Evolutionary conservation across 148 eudicot genomes (phyloP).

Genomic region (Rhododendron henanense): DNA sequence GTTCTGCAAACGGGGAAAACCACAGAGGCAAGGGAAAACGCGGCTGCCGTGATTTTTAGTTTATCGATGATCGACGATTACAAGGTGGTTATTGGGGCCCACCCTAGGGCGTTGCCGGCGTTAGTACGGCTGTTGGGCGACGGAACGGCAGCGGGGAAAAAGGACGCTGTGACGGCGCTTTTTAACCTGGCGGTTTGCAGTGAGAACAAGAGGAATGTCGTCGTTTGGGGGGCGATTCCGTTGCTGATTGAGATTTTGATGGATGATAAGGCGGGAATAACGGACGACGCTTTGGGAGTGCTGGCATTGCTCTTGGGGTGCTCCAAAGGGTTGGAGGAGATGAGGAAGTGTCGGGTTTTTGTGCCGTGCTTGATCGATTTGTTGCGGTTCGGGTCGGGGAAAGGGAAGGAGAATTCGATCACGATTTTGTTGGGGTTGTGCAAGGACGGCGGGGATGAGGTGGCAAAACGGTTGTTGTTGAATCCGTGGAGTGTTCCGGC

Average conservation of each 20-base stretch:
- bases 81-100: slow-evolving; percentile 47
- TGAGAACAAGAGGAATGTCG: slow-evolving; percentile 31
- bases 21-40: slow-evolving; percentile 56
- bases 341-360: slow-evolving; percentile 34
- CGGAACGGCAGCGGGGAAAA: slow-evolving; percentile 44
- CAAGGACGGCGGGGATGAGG: slow-evolving; percentile 52
- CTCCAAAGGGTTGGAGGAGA: slow-evolving; percentile 42
- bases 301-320: slow-evolving; percentile 46
- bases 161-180: slow-evolving; percentile 56
- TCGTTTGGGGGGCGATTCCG: slow-evolving; percentile 41
- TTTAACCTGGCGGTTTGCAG: slow-evolving; percentile 40
- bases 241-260: slow-evolving; percentile 44
- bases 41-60: slow-evolving; percentile 62
- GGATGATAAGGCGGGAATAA: slow-evolving; percentile 62
- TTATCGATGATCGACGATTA: slow-evolving; percentile 46
- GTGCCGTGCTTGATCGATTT: slow-evolving; percentile 47
- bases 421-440: slow-evolving; percentile 45
- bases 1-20: slow-evolving; percentile 47
- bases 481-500: slow-evolving; percentile 49
- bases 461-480: slow-evolving; percentile 40
- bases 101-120: slow-evolving; percentile 35
- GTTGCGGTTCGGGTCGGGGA: slow-evolving; percentile 43
- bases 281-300: slow-evolving; percentile 54
- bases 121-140: slow-evolving; percentile 41
- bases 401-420: slow-evolving; percentile 52